phyloP scores from a whole-genome alignment of 2,329 filamentous ascomycete species.

The Zymoseptoria ardabiliae region DNA sequence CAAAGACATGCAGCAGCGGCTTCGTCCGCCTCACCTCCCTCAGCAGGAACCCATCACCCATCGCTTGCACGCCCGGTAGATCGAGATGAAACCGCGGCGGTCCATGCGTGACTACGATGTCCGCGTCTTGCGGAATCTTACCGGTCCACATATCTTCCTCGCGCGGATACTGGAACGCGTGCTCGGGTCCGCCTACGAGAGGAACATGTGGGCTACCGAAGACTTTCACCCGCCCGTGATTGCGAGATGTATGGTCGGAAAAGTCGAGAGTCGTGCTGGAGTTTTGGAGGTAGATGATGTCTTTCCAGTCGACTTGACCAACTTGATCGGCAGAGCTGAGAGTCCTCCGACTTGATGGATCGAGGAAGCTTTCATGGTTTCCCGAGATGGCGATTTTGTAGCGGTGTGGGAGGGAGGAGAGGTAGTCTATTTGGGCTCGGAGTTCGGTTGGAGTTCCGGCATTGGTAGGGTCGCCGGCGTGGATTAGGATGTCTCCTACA shows the following conservation, averaged over 20 bases:
- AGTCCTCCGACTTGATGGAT: conserved; percentile 52
- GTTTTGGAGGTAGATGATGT: conserved; percentile 69
- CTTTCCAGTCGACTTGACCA: conserved; percentile 55
- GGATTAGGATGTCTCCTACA: conserved; percentile 75
- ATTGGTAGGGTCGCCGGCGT: conserved; percentile 79
- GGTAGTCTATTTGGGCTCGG: conserved; percentile 78
- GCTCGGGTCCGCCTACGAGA: conserved; percentile 60
- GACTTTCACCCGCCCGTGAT: conserved; percentile 53
- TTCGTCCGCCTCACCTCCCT: conserved; percentile 66
- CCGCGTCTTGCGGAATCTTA: conserved; percentile 62
- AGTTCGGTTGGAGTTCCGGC: conserved; percentile 64
- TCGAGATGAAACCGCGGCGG: conserved; percentile 68
- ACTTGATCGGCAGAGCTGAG: conserved; percentile 44
- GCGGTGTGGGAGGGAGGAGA: conserved; percentile 62
- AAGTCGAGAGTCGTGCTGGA: conserved; percentile 31
- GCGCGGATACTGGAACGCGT: conserved; percentile 70
- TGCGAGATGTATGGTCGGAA: conserved; percentile 36
- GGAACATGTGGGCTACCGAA: conserved; percentile 71
- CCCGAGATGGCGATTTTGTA: conserved; percentile 79
- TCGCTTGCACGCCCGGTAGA: conserved; percentile 45
- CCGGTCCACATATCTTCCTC: conserved; percentile 63
- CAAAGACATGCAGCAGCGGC: conserved; percentile 73
- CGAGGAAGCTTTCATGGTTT: conserved; percentile 85
- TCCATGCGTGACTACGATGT: conserved; percentile 74
- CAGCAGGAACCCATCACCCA: conserved; percentile 63